phyloP scores from a whole-genome alignment of 1,284 basidiomycete genomes.

The Apiotrichum montevideense region DNA sequence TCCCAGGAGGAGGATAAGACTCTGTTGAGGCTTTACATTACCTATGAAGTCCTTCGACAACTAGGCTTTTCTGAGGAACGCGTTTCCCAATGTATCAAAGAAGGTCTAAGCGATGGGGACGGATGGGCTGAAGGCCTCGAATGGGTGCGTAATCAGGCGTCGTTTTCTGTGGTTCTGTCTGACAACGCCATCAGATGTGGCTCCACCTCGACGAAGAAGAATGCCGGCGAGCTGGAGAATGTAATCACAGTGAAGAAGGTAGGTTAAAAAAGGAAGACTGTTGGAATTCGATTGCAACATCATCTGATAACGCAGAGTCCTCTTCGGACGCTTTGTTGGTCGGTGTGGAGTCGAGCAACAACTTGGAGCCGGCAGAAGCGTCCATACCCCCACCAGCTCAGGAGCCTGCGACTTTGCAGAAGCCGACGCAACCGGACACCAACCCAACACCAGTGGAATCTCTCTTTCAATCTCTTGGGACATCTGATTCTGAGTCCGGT shows the following conservation, averaged over 20 bases:
- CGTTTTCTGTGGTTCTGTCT: slow-evolving; percentile 1
- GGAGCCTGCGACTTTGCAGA: neutral
- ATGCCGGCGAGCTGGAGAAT: slow-evolving; percentile 43
- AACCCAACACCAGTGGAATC: slow-evolving; percentile 7
- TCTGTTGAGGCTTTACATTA: slow-evolving; percentile 64
- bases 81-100: slow-evolving; percentile 47
- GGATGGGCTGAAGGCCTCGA: slow-evolving; percentile 87
- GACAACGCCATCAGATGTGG: slow-evolving; percentile 54
- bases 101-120: slow-evolving; percentile 48
- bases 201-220: slow-evolving; percentile 63
- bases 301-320: too few relatives aligned
- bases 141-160: slow-evolving; percentile 59
- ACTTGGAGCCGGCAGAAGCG: neutral
- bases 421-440: too few relatives aligned
- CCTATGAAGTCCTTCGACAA: slow-evolving; percentile 73
- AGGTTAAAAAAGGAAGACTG: neutral
- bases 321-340: neutral
- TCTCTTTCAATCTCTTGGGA: slow-evolving; percentile 25
- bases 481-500: slow-evolving; percentile 11
- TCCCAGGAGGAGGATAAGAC: slow-evolving; percentile 59
- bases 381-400: neutral
- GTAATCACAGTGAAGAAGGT: slow-evolving; percentile 5
- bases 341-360: neutral
- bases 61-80: slow-evolving; percentile 71
- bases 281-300: too few relatives aligned